Conservation (phyloP, 2,329 filamentous ascomycete genomes). For the Beauveria medogensis region DNA sequence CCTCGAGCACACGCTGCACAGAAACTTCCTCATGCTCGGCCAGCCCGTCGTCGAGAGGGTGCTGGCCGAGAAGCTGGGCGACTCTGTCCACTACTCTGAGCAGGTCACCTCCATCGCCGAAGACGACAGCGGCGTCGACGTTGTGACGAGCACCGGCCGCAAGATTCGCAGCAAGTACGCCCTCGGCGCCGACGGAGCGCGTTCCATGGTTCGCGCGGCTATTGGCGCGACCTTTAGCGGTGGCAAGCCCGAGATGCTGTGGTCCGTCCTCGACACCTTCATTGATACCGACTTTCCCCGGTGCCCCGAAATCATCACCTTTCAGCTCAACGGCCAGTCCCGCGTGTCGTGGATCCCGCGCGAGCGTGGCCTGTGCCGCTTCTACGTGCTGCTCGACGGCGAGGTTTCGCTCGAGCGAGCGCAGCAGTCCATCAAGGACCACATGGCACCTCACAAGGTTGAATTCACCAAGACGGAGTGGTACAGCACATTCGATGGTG, state of each 20-base stretch:
- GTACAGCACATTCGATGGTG: slow-evolving; percentile 42
- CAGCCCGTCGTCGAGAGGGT: slow-evolving; percentile 36
- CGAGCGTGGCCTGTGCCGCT: slow-evolving; percentile 37
- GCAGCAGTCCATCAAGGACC: slow-evolving; percentile 33
- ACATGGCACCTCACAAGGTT: slow-evolving; percentile 34
- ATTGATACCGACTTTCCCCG: slow-evolving; percentile 40
- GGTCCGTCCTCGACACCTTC: slow-evolving; percentile 40
- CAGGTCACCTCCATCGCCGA: slow-evolving; percentile 43
- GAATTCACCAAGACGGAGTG: slow-evolving; percentile 38
- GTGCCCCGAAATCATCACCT: slow-evolving; percentile 39
- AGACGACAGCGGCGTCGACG: slow-evolving; percentile 39
- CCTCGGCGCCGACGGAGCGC: slow-evolving; percentile 45
- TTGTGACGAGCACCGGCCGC: slow-evolving; percentile 25
- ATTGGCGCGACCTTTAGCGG: slow-evolving; percentile 35
- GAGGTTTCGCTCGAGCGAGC: slow-evolving; percentile 33
- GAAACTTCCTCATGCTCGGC: slow-evolving; percentile 43
- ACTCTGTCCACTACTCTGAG: slow-evolving; percentile 29
- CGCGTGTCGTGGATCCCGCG: slow-evolving; percentile 41
- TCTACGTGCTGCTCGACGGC: slow-evolving; percentile 39
- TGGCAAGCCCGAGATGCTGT: slow-evolving; percentile 41
- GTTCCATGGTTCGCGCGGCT: slow-evolving; percentile 35
- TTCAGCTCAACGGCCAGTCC: slow-evolving; percentile 36
- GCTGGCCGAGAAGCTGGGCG: slow-evolving; percentile 27
- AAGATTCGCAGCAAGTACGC: slow-evolving; percentile 32
- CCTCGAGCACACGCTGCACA: slow-evolving; percentile 35